Evolutionary conservation across 2,329 filamentous ascomycete species (phyloP), one percentile per base, ranked within the genome.

Genomic region (Shiraia sp.): DNA sequence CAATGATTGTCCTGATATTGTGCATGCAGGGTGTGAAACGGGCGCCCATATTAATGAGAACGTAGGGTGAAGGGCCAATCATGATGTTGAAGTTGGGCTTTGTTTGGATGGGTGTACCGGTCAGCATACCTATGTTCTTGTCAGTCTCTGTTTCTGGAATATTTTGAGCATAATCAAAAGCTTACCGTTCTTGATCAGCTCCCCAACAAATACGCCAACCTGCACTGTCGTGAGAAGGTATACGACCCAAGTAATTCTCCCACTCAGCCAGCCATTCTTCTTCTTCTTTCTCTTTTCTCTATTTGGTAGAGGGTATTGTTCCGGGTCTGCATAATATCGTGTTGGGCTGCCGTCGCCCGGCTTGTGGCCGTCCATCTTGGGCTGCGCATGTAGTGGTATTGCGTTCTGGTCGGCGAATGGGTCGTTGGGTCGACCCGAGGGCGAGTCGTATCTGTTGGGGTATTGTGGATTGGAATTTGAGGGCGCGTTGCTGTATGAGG

Each of bases 11-110:
- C 30, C 80, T 68, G 51, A 88, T 79, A 56, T 88, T 90, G 74
- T 92, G 91, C 93, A 99, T 99, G 71, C 93, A 99, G 6, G 91
- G 89, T 3, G 87, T 82, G 65, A 88, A 99, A 48, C 93, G 85
- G 28, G 91, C 89, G 44, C 93, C 93, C 89, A 99, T 96, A 70
- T 95, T 95, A 75, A 97, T 96, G 59, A 95, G 82, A 16, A 97
- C 83, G 56, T 90, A 89, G 1, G 85, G 81, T 4, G 91, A 96
- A 1, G 93, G 93, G 0, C 93, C 93, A 62, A 99, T 96, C 90
- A 99, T 96, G 44, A 88, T 87, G 72, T 97, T 99, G 75, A 99
- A 95, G 12, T 79, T 79, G 1, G 93, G 93, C 41, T 92, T 81
- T 37, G 84, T 91, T 72, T 84, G 80, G 62, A 90, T 89, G 14